Evolutionary conservation across 169 alveolate species (phyloP).

Genomic region (Plasmodium blacklocki): DNA sequence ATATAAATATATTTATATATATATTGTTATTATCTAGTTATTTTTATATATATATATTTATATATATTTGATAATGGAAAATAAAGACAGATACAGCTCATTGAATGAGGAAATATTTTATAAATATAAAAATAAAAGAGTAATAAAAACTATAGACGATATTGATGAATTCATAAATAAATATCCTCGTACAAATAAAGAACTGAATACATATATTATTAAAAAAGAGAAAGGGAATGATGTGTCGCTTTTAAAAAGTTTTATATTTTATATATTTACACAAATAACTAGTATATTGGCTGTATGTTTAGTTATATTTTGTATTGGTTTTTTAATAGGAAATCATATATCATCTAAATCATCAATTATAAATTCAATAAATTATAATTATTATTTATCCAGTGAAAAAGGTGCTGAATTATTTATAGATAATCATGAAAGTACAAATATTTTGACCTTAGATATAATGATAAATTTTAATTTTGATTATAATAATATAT

Average conservation of each 20-base stretch:
- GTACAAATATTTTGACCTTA: neutral
- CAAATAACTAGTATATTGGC: slow-evolving; percentile 70
- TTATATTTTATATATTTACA: slow-evolving; percentile 55
- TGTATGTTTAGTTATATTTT: slow-evolving; percentile 50
- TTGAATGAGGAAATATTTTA: neutral
- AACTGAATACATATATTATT: slow-evolving; percentile 56
- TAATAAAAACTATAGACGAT: slow-evolving; percentile 58
- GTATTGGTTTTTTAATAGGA: slow-evolving; percentile 69
- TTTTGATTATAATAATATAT: slow-evolving; percentile 66
- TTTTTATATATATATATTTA: too few species aligned
- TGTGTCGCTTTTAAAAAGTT: slow-evolving; percentile 65
- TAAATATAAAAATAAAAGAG: slow-evolving; percentile 43
- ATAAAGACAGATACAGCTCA: slow-evolving; percentile 6
- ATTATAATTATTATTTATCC: slow-evolving; percentile 24
- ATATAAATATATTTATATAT: too few species aligned
- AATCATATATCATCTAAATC: slow-evolving; percentile 68
- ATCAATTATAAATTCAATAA: slow-evolving; percentile 41
- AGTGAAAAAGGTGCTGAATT: slow-evolving; percentile 40
- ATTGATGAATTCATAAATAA: slow-evolving; percentile 50
- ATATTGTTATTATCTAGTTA: too few species aligned
- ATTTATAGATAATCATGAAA: slow-evolving; percentile 1
- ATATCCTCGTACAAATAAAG: slow-evolving; percentile 67
- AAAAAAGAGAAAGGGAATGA: slow-evolving; percentile 45
- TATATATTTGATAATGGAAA: neutral
- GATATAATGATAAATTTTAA: slow-evolving; percentile 60